phyloP scores from a whole-genome alignment of 1,284 basidiomycete species.

The Cryptococcus sp. region DNA sequence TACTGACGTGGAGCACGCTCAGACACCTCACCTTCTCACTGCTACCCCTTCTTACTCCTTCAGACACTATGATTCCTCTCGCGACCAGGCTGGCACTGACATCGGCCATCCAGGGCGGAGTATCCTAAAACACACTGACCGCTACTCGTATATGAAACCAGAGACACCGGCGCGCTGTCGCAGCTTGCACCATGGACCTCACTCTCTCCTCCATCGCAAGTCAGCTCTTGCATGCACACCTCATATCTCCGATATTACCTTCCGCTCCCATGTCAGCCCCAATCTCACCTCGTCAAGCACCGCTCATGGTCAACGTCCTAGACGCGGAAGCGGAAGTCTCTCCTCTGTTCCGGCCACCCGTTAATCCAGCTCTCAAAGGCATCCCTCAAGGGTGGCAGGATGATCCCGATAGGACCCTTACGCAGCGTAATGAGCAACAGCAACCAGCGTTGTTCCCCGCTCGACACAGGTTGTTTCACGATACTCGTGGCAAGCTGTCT shows the following conservation, averaged over 20 bases:
- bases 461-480: neutral
- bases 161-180: too few relatives aligned
- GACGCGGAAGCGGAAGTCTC: too few relatives aligned
- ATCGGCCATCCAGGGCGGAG: too few relatives aligned
- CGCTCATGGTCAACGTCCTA: too few relatives aligned
- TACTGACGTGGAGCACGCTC: too few relatives aligned
- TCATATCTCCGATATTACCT: neutral
- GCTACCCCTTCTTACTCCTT: too few relatives aligned
- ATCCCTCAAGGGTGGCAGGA: slow-evolving; percentile 34
- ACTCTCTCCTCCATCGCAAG: neutral
- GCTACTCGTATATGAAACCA: too few relatives aligned
- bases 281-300: too few relatives aligned
- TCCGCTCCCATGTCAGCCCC: neutral
- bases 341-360: slow-evolving; percentile 8
- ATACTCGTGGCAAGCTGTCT: slow-evolving; percentile 2
- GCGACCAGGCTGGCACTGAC: too few relatives aligned
- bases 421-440: neutral
- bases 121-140: too few relatives aligned
- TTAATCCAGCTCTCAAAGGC: slow-evolving; percentile 23
- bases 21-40: too few relatives aligned
- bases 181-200: neutral
- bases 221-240: neutral
- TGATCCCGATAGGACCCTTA: slow-evolving; percentile 9
- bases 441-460: neutral
- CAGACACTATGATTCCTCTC: too few relatives aligned